Conservation (phyloP, 106 monocot genomes). For the Amphibolis antarctica region DNA sequence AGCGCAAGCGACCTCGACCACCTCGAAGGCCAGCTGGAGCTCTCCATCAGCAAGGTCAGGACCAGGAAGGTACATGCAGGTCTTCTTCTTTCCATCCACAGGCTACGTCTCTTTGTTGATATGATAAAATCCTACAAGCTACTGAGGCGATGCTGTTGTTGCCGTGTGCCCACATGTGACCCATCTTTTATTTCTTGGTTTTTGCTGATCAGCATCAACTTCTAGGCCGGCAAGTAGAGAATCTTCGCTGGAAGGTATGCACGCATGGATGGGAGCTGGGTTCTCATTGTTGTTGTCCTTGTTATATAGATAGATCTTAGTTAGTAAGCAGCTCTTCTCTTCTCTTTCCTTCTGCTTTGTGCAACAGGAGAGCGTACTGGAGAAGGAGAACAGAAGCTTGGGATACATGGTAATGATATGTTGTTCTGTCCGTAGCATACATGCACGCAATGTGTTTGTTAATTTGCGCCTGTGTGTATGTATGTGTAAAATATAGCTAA, state of each 20-base stretch:
- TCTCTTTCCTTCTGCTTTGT: background rate
- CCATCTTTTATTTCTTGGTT: background rate
- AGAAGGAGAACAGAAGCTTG: conserved; percentile 41
- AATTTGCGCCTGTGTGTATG: too few relatives aligned
- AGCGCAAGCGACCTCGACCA: conserved; percentile 33
- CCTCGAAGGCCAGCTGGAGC: conserved; percentile 59
- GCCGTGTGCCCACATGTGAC: too few relatives aligned
- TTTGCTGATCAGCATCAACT: conserved; percentile 38
- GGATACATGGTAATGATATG: conserved; percentile 10
- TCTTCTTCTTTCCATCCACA: background rate
- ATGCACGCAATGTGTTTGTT: background rate
- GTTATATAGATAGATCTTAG: background rate
- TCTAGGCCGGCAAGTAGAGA: conserved; percentile 48
- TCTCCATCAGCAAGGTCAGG: conserved; percentile 55
- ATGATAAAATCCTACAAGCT: background rate
- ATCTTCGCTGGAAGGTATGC: conserved; percentile 53
- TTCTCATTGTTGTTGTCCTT: too few relatives aligned
- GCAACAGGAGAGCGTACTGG: conserved; percentile 42
- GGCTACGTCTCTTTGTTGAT: background rate
- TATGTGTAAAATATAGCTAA: background rate
- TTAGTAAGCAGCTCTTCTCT: background rate
- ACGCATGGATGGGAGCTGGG: too few relatives aligned
- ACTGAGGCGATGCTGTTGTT: too few relatives aligned
- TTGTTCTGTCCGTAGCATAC: too few relatives aligned
- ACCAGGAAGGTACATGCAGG: conserved; percentile 72